phyloP scores from a whole-genome alignment of 1,139 yeast species.

The Zygoascus meyerae region DNA sequence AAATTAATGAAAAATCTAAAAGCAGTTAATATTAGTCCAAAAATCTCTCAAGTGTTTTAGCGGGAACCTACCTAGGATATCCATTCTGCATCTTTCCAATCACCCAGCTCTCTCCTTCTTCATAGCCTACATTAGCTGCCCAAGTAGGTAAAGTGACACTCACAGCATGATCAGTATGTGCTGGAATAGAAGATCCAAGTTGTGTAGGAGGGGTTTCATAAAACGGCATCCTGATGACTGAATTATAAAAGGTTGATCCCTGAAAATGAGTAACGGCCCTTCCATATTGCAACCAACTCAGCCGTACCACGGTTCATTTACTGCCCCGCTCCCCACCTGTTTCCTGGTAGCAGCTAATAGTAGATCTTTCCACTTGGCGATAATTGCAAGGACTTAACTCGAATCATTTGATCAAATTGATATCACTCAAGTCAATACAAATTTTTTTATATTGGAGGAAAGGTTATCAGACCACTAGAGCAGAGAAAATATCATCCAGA shows the following conservation, averaged over 20 bases:
- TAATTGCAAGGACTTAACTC: no score
- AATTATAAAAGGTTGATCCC: neutral
- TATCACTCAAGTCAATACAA: no score
- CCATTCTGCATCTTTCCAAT: conserved; percentile 77
- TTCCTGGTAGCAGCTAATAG: no score
- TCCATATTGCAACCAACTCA: no score
- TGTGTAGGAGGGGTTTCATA: conserved; percentile 37
- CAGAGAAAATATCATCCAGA: no score
- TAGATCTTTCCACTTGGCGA: no score
- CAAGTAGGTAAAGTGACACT: conserved; percentile 92
- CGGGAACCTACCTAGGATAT: conserved; percentile 50
- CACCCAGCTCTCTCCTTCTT: conserved; percentile 84
- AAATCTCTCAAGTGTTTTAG: neutral
- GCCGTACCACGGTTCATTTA: no score
- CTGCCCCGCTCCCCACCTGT: no score
- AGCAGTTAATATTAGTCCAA: conserved; percentile 7
- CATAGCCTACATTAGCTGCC: conserved; percentile 89
- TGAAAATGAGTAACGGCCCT: no score
- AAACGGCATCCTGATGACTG: conserved; percentile 18
- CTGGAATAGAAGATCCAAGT: conserved; percentile 82
- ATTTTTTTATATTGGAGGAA: no score
- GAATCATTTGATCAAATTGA: neutral
- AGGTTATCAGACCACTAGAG: no score
- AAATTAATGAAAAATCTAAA: conserved; percentile 71
- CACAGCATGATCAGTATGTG: conserved; percentile 85